Base-by-base conservation (phyloP, 1,139 yeast genomes). In the Kurtzmaniella quercitrusa region DNA sequence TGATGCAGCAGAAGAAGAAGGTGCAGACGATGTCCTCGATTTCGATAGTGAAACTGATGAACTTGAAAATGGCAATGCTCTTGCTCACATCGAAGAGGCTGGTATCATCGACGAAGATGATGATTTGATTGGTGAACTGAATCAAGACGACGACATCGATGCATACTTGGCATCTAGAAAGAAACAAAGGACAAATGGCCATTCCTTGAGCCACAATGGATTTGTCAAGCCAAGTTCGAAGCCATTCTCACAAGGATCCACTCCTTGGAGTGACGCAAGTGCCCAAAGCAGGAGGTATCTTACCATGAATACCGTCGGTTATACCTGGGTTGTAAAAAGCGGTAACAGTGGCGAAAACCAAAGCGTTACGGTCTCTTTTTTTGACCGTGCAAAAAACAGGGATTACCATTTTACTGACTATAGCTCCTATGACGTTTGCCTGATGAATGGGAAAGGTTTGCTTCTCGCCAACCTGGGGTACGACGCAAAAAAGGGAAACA, bases 381-480 rank as follows among this genome's bases (percentile, higher is more conserved):
- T 88, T 55, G 97, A 93, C 57, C 71, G 86, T 40, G 80, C 89
- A 0, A 59, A 76, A n/a, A 85, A 83, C 57, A 79, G 83, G 44
- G 96, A 88, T 53, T 88, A 88, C 54, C 94, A 88, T 62, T 91
- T 93, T 63, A 84, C 83, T 39, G 98, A 93, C 60, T 62, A 78
- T 39, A 71, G 74, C 46, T 74, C 78, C 15, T 88, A 73, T 59
- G 96, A 88, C 58, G 65, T 88, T 42, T 94, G 96, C 23, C 78
- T 88, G 1, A 69, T 93, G 54, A 83, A 83, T 43, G 73, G 72
- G 28, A 71, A 71, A 3, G 96, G 94, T 1, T 66, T 85, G 0
- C 57, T 88, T 3, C 74, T 88, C 45, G 95, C 84, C 2, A 52
- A 53, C 37, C 71, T 76, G 1, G 72, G 71, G 1, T 51, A 49